Percentiles rank a stretch among this genome's conserved stretches.
These are phyloP conservation scores for Ormosia emarginata DNA, from an alignment of 306 rosid genomes.

Conservation along the genomic window DNA sequence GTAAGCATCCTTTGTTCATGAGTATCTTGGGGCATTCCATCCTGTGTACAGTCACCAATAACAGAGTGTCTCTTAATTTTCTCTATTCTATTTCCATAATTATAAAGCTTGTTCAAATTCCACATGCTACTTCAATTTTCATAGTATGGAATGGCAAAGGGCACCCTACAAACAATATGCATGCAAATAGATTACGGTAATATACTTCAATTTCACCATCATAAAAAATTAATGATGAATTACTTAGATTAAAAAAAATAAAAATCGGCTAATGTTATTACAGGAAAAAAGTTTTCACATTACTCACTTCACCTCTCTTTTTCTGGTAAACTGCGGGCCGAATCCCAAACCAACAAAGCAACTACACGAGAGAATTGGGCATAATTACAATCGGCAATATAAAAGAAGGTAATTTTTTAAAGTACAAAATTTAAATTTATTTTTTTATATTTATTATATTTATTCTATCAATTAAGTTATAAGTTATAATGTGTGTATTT, in stretches of 20 bases:
- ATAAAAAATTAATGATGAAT: background rate
- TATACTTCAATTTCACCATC: background rate
- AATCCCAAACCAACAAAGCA: no score
- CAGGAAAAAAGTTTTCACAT: no score
- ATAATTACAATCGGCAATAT: no score
- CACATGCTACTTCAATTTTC: background rate
- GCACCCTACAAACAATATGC: background rate
- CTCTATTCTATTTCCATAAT: background rate
- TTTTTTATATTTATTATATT: no score
- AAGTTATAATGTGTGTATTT: no score
- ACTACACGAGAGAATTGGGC: no score
- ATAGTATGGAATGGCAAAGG: background rate
- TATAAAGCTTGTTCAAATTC: background rate
- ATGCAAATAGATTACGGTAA: background rate
- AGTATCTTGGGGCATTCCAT: slow-evolving; percentile 26
- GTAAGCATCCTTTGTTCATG: slow-evolving; percentile 18
- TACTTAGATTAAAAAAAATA: background rate
- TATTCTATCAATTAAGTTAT: no score
- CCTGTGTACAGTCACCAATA: slow-evolving; percentile 31
- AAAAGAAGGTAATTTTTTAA: no score
- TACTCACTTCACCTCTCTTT: no score
- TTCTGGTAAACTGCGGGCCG: no score
- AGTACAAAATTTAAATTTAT: no score
- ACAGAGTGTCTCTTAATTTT: slow-evolving; percentile 22
- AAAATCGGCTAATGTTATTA: background rate